Conservation (phyloP, 306 rosid species). For the Prunus fruticosa region DNA sequence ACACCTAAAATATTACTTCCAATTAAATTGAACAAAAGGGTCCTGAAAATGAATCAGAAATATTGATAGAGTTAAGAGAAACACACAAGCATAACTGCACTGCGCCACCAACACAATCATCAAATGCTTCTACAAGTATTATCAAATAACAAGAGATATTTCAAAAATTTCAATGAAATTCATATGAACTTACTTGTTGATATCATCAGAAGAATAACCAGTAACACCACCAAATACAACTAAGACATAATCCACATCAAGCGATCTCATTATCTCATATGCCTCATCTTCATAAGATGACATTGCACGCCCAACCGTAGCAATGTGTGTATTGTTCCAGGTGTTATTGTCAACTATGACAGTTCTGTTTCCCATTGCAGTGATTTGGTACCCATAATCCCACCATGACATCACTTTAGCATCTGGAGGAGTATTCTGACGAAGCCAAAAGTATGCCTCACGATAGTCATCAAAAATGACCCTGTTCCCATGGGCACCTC, state of each 20-base stretch:
- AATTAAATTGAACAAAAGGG: not conserved
- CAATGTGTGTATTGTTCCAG: conserved; percentile 99
- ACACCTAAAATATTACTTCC: not conserved
- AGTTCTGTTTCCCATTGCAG: conserved; percentile 99
- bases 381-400: conserved; percentile 99
- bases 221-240: conserved; percentile 99
- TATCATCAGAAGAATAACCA: conserved; percentile 98
- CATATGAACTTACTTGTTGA: conserved; percentile 79
- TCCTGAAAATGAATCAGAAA: not conserved
- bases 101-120: not conserved
- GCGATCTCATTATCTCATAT: conserved; percentile 87
- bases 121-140: conserved; percentile 1
- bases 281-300: conserved; percentile 98
- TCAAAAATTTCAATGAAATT: not conserved
- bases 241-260: conserved; percentile 91
- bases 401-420: conserved; percentile 99
- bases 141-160: conserved; percentile 5
- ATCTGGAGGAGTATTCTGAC: conserved; percentile 91
- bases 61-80: not conserved
- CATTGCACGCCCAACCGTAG: conserved; percentile 99
- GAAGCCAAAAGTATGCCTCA: conserved; percentile 99
- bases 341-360: conserved; percentile 99
- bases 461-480: conserved; percentile 97
- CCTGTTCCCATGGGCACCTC: conserved; percentile 97
- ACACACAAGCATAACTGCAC: not conserved